Evolutionary conservation across 2,329 filamentous ascomycete genomes (phyloP).

Genomic region (Aspergillus niger): DNA sequence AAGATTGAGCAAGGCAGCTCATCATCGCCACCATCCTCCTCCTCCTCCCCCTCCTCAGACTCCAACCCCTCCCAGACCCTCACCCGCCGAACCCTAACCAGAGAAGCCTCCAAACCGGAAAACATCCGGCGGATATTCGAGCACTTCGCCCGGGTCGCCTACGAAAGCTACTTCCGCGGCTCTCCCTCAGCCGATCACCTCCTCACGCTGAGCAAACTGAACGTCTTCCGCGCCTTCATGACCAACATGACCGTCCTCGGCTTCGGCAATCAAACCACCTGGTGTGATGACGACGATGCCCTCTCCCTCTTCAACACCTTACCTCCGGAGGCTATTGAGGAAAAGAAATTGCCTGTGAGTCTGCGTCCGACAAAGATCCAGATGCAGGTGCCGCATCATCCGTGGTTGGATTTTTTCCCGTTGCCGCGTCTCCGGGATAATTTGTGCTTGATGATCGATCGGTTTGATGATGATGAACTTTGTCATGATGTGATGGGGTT

Average conservation of each 20-base stretch:
- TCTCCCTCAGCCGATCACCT: conserved; percentile 36
- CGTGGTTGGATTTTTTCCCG: conserved; percentile 39
- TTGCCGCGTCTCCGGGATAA: conserved; percentile 45
- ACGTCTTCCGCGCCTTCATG: conserved; percentile 39
- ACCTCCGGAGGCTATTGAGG: conserved; percentile 9
- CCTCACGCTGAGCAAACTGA: conserved; percentile 37
- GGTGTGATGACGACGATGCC: conserved; percentile 33
- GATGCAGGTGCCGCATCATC: conserved; percentile 42
- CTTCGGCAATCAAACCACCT: conserved; percentile 15
- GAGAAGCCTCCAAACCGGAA: not conserved
- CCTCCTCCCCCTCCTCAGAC: not conserved
- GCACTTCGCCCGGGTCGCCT: conserved; percentile 25
- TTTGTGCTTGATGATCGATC: conserved; percentile 33
- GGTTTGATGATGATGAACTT: conserved; percentile 38
- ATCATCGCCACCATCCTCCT: not conserved
- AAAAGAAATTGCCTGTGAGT: conserved; percentile 24
- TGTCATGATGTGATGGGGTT: conserved; percentile 45
- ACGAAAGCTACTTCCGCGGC: conserved; percentile 29
- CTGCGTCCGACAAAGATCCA: conserved; percentile 46
- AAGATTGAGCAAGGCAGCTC: not conserved
- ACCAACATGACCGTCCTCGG: conserved; percentile 33
- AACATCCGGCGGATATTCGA: conserved; percentile 13
- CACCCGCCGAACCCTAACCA: not conserved
- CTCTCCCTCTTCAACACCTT: conserved; percentile 29
- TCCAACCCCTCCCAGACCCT: not conserved